These are phyloP conservation scores for Calocera viscosa DNA, from an alignment of 768 basidiomycete genomes.

Conservation along the genomic window DNA sequence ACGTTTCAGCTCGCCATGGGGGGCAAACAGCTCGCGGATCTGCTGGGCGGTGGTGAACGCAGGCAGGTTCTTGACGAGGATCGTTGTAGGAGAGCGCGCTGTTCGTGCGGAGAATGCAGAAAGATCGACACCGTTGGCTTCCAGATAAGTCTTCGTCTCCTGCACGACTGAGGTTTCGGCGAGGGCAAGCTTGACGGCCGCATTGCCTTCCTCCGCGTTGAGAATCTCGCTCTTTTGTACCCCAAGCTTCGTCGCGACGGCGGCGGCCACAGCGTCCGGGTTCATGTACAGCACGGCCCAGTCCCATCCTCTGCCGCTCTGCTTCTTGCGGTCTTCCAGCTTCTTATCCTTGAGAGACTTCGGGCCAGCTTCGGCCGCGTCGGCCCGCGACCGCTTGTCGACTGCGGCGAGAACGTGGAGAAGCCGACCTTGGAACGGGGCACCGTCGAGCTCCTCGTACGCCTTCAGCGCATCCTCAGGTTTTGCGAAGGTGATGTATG, in stretches of 20 bases:
- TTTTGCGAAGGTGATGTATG: conserved; percentile 42
- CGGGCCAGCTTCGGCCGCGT: conserved; percentile 33
- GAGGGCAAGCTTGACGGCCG: conserved; percentile 87
- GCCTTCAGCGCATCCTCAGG: conserved; percentile 49
- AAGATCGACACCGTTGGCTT: conserved; percentile 47
- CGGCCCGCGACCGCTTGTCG: conserved; percentile 32
- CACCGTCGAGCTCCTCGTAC: conserved; percentile 64
- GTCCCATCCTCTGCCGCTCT: conserved; percentile 69
- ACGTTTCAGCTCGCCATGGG: conserved; percentile 55
- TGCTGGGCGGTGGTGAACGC: conserved; percentile 68
- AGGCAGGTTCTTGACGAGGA: conserved; percentile 94
- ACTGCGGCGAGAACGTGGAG: conserved; percentile 82
- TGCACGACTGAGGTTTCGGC: conserved; percentile 94
- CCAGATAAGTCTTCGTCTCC: conserved; percentile 85
- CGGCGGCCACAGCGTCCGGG: conserved; percentile 87
- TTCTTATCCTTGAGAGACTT: conserved; percentile 48
- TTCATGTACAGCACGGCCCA: conserved; percentile 97
- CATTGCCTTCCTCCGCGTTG: conserved; percentile 32
- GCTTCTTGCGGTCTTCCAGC: conserved; percentile 48
- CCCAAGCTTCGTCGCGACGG: conserved; percentile 78
- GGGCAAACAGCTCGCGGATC: conserved; percentile 66
- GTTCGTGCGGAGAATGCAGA: conserved; percentile 40
- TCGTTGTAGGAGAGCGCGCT: conserved; percentile 54
- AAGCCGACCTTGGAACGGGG: conserved; percentile 80
- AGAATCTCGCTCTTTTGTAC: conserved; percentile 79